Evolutionary conservation across 371 early-diverging fungal species (phyloP), one percentile per base, ranked within the genome.

Genomic region (Apophysomyces trapeziformis): DNA sequence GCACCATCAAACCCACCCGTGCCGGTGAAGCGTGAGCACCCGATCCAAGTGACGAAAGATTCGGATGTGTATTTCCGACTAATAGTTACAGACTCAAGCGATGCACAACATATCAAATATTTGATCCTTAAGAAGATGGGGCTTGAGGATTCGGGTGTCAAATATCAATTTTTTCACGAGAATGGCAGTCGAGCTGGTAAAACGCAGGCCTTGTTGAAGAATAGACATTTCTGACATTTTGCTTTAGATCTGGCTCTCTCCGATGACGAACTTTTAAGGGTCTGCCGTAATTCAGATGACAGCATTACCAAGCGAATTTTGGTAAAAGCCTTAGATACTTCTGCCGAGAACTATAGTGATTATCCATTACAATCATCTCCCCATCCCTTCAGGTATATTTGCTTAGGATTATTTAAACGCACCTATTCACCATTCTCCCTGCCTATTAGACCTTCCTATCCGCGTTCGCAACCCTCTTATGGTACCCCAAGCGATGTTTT

Each of bases 281-380:
- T 83, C 35, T 83, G 83, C 58, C 75, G 75, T 38, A 77, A 67
- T 50, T 73, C 83, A 50, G 80, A 76, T 46, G 74, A 78, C 46
- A 74, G 71, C 11, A 66, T 75, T 12, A 76, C 72, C 21, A 70
- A 79, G 47, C 74, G 75, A 38, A 74, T 83, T 35, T 61, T 83
- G 46, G 80, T 83, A 5, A 71, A 76, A 54, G 71, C 73, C 44
- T 37, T 65, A 2, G 65, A 67, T 43, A 50, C 56, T 7, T 61
- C 50, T 39, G 41, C 16, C 18, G 47, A 63, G 7, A 67, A 64
- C 57, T 47, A 58, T n/a, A 58, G 57, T 36, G 26, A 18, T 1
- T 32, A 50, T 18, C 21, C 21, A 50, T 11, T 26, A 11, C 16
- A 50, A 50, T 8, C 54, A 11, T 50, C 54, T 21, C 21, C 36